Evolutionary conservation across 2,329 filamentous ascomycete species (phyloP).

Genomic region (Alternaria tenuissima): DNA sequence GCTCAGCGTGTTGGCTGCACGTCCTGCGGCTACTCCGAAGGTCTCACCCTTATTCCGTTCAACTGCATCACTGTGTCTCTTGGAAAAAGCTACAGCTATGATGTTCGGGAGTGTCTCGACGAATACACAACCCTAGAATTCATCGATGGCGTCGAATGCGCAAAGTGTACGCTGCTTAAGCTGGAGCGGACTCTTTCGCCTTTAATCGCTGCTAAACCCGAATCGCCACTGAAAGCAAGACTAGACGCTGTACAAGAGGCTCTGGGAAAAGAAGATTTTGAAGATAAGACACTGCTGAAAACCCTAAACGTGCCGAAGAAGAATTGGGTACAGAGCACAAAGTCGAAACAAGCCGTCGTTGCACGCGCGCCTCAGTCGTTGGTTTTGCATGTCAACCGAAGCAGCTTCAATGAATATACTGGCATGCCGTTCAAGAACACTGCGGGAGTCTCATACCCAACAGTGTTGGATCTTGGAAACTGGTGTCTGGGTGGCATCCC

Average conservation of each 20-base stretch:
- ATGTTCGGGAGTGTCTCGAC: conserved; percentile 80
- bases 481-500: conserved; percentile 77
- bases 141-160: conserved; percentile 90
- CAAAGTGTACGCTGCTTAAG: conserved; percentile 82
- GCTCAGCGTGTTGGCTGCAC: conserved; percentile 91
- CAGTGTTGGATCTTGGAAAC: conserved; percentile 75
- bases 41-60: conserved; percentile 89
- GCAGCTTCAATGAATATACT: conserved; percentile 85
- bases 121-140: conserved; percentile 84
- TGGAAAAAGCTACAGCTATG: conserved; percentile 68
- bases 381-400: conserved; percentile 88
- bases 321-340: conserved; percentile 77
- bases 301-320: conserved; percentile 62
- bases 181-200: conserved; percentile 54
- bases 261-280: conserved; percentile 79
- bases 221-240: conserved; percentile 59
- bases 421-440: conserved; percentile 84
- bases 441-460: conserved; percentile 79
- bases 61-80: conserved; percentile 91
- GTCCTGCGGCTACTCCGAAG: conserved; percentile 84
- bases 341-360: conserved; percentile 88
- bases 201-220: conserved; percentile 40
- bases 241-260: conserved; percentile 73
- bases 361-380: conserved; percentile 82
- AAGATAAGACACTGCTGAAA: conserved; percentile 60